Evolutionary conservation across 2,329 filamentous ascomycete species (phyloP).

Genomic region (Sclerotinia sclerotiorum): DNA sequence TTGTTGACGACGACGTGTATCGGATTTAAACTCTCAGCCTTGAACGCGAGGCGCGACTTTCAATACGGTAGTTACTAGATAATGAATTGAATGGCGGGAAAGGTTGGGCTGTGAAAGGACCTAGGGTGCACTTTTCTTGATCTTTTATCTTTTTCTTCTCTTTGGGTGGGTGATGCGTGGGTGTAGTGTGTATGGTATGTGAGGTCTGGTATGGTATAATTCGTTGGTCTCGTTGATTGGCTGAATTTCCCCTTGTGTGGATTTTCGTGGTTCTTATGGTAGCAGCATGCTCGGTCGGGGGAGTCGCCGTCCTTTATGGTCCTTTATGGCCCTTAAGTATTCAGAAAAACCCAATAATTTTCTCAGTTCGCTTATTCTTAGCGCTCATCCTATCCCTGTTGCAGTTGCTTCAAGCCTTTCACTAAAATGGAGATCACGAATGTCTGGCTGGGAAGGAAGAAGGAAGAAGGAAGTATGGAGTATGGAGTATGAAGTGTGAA

Average conservation of each 20-base stretch:
- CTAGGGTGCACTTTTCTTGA: background rate
- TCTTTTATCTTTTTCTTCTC: background rate
- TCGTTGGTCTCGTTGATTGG: slow-evolving; percentile 20
- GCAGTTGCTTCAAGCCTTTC: slow-evolving; percentile 19
- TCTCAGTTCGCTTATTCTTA: slow-evolving; percentile 17
- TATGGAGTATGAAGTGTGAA: no score
- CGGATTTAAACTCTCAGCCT: background rate
- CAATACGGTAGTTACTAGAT: background rate
- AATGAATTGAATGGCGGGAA: background rate
- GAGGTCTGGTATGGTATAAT: background rate
- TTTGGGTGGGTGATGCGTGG: background rate
- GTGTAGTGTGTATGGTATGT: background rate
- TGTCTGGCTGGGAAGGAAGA: background rate
- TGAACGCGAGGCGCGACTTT: slow-evolving; percentile 15
- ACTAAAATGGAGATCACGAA: slow-evolving; percentile 22
- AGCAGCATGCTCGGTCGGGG: slow-evolving; percentile 13
- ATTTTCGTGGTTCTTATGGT: slow-evolving; percentile 18
- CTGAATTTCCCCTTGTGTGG: slow-evolving; percentile 1
- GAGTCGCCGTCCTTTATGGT: slow-evolving; percentile 20
- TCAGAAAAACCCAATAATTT: slow-evolving; percentile 20
- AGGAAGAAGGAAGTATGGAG: background rate
- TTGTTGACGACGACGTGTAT: background rate
- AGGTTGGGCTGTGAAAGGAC: background rate
- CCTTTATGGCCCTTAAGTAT: slow-evolving; percentile 23
- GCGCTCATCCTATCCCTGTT: slow-evolving; percentile 12